Evolutionary conservation across 441 rosid genomes (phyloP).

Genomic region (Pelargonium hybrid): DNA sequence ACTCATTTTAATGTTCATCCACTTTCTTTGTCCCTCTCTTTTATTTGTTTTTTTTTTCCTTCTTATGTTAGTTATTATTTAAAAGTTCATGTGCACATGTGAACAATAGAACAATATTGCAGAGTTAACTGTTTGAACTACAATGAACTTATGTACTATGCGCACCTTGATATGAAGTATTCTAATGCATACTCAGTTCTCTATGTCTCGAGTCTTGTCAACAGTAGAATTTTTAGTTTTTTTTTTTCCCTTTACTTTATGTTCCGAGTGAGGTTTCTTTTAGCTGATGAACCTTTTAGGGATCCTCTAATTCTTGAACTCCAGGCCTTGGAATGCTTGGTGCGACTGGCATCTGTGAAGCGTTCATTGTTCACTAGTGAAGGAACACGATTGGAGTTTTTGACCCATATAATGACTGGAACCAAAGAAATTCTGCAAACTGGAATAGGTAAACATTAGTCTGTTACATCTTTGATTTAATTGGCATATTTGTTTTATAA

Average conservation of each 20-base stretch:
- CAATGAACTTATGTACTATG: background rate
- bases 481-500: background rate
- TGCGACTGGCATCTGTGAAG: constrained; percentile 25
- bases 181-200: background rate
- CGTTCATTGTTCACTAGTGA: constrained; percentile 26
- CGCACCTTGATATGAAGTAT: background rate
- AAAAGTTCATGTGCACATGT: background rate
- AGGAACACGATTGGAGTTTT: constrained; percentile 20
- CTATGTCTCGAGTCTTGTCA: background rate
- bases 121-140: background rate
- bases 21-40: background rate
- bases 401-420: constrained; percentile 25
- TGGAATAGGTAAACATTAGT: constrained; percentile 20
- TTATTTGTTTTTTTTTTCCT: background rate
- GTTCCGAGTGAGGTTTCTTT: background rate
- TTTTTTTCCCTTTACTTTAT: background rate
- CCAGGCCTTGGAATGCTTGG: constrained; percentile 31
- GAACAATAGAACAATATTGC: background rate
- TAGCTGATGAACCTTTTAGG: background rate
- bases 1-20: background rate
- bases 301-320: background rate
- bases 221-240: background rate
- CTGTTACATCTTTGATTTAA: background rate
- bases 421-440: constrained; percentile 28
- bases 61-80: background rate